phyloP scores from a whole-genome alignment of 2,329 filamentous ascomycete species.

The Epichloe coenophiala region DNA sequence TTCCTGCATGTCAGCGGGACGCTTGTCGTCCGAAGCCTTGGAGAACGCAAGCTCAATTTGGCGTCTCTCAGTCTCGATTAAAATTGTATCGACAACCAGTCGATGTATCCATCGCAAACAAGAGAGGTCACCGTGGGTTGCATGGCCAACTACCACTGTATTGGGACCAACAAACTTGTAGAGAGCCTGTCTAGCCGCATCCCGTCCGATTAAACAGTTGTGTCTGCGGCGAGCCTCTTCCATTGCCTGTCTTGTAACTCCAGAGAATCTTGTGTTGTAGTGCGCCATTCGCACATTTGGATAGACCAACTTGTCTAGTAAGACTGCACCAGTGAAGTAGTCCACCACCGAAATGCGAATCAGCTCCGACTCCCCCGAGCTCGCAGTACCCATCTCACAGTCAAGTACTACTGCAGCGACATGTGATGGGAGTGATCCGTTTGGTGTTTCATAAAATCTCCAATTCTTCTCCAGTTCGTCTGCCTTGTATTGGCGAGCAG shows the following conservation, averaged over 20 bases:
- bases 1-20: constrained; percentile 2
- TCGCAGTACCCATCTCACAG: constrained; percentile 40
- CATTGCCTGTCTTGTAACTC: constrained; percentile 29
- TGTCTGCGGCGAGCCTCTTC: constrained; percentile 17
- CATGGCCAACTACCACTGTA: constrained; percentile 36
- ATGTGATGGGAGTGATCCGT: not conserved
- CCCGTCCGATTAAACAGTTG: constrained; percentile 26
- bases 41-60: not conserved
- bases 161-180: constrained; percentile 29
- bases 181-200: constrained; percentile 26
- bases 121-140: constrained; percentile 26
- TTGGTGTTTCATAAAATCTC: constrained; percentile 11
- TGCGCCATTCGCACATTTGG: constrained; percentile 32
- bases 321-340: constrained; percentile 32
- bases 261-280: constrained; percentile 36
- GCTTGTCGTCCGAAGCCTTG: not conserved
- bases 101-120: constrained; percentile 35
- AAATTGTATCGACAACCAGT: constrained; percentile 30
- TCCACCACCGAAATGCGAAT: constrained; percentile 39
- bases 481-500: constrained; percentile 9
- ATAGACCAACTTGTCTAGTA: constrained; percentile 37
- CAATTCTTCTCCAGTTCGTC: constrained; percentile 17
- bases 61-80: constrained; percentile 16
- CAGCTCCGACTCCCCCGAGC: constrained; percentile 33
- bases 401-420: constrained; percentile 31